Conservation (phyloP, 2,329 filamentous ascomycete species). For the Diatrype stigma region DNA sequence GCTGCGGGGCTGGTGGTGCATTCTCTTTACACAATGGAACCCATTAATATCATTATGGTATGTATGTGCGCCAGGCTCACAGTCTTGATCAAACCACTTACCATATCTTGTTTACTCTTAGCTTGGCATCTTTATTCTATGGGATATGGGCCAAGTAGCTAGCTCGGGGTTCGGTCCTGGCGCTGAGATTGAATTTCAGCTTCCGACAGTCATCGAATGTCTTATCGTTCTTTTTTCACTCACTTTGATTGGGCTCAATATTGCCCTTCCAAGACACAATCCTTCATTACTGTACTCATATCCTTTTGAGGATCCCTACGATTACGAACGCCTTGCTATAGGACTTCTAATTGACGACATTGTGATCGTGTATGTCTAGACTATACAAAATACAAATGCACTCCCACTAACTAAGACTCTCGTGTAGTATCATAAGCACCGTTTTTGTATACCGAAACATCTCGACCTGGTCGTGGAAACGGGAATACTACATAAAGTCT, state of each 20-base stretch:
- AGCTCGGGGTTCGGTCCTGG: neutral
- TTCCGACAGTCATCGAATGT: neutral
- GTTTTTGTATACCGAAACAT: neutral
- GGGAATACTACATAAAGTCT: neutral
- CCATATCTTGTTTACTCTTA: no score
- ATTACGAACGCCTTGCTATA: no score
- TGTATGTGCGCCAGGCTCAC: neutral
- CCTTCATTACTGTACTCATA: neutral
- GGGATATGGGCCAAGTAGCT: neutral
- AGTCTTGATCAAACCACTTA: neutral
- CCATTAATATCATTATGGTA: neutral
- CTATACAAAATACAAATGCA: neutral
- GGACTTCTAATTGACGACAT: no score
- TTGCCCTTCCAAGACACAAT: neutral
- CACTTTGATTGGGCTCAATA: neutral
- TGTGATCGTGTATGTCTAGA: no score
- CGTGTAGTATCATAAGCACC: neutral
- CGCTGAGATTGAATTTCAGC: neutral
- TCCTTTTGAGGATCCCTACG: neutral
- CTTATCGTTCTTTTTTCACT: neutral
- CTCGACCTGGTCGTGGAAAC: neutral
- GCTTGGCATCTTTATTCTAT: neutral
- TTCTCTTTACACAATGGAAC: no score
- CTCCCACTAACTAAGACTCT: neutral
- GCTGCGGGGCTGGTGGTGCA: no score